Conservation (phyloP, 148 eudicot genomes). For the Nyssa sinensis region DNA sequence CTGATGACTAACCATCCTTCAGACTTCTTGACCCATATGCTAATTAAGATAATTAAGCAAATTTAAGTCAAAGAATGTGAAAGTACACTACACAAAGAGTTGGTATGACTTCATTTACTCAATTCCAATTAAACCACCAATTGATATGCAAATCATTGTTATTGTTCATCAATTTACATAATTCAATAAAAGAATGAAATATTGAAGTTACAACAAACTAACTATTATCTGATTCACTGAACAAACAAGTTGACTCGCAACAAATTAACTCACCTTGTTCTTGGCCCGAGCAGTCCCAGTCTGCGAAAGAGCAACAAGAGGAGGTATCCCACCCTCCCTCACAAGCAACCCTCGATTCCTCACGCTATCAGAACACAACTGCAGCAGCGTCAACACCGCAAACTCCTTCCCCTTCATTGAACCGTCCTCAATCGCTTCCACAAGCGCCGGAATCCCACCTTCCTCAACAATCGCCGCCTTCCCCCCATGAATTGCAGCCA, state of each 20-base stretch:
- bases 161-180: neutral
- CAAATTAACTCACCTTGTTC: conserved; percentile 70
- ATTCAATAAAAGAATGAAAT: neutral
- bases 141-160: neutral
- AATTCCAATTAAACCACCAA: neutral
- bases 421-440: conserved; percentile 78
- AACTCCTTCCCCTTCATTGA: conserved; percentile 83
- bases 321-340: conserved; percentile 88
- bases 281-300: conserved; percentile 67
- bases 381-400: conserved; percentile 70
- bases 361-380: conserved; percentile 60
- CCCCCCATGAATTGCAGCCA: conserved; percentile 58
- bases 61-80: too few relatives aligned
- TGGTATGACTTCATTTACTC: too few relatives aligned
- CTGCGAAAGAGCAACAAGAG: conserved; percentile 79
- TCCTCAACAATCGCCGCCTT: conserved; percentile 62
- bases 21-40: too few relatives aligned
- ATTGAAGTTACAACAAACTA: too few relatives aligned
- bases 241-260: neutral
- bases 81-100: too few relatives aligned
- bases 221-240: too few relatives aligned
- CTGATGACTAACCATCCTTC: too few relatives aligned
- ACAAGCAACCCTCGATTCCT: conserved; percentile 64
- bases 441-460: conserved; percentile 74
- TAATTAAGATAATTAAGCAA: too few relatives aligned